Evolutionary conservation across 192 early-diverging fungal genomes (phyloP).

Genomic region (Backusella luteola): DNA sequence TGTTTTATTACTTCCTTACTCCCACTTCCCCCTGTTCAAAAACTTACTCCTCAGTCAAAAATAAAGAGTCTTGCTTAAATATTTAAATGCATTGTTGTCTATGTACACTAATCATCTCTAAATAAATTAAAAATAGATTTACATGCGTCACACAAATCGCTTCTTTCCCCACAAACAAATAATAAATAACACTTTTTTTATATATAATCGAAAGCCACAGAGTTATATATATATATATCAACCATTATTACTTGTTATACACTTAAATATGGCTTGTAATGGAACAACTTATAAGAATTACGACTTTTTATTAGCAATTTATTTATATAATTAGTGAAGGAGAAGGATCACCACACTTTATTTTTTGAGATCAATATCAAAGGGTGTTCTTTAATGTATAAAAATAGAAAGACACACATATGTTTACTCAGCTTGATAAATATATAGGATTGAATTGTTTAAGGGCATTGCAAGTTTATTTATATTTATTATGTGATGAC

Average conservation of each 20-base stretch:
- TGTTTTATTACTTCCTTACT: background rate
- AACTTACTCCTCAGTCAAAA: background rate
- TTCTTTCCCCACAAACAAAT: background rate
- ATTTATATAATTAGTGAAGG: background rate
- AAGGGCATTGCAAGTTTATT: background rate
- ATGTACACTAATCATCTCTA: background rate
- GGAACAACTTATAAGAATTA: background rate
- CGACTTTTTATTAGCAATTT: background rate
- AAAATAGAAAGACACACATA: background rate
- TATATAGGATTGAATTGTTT: background rate
- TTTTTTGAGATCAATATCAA: background rate
- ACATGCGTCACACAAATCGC: background rate
- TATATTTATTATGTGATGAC: background rate
- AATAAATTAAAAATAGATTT: slow-evolving; percentile 6
- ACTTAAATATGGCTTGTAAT: background rate
- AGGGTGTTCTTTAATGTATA: background rate
- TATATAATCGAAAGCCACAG: background rate
- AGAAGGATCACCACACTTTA: background rate
- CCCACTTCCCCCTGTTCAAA: background rate
- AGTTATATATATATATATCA: background rate
- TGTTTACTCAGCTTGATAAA: background rate
- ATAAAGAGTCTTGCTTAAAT: background rate
- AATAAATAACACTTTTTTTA: background rate
- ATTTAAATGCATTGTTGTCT: background rate
- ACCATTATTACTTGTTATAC: background rate